Percentiles rank a stretch among this genome's conserved stretches.
Conservation (phyloP, 2,329 filamentous ascomycete species). For the Claviceps cyperi region DNA sequence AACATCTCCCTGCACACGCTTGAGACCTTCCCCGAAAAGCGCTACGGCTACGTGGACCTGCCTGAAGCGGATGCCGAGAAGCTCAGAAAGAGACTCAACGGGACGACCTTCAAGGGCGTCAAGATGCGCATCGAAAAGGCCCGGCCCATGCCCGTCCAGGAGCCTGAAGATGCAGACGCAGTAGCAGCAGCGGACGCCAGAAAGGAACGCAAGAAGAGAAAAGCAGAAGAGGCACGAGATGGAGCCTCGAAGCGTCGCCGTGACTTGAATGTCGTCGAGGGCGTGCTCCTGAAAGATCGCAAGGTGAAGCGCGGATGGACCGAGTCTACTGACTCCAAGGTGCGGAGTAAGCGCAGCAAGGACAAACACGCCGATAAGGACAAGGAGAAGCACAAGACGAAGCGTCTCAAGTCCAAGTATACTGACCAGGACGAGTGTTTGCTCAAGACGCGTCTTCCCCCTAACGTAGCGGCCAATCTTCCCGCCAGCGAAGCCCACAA, state of each 20-base stretch:
- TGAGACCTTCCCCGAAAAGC: conserved; percentile 77
- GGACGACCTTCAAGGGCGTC: conserved; percentile 65
- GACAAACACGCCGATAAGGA: conserved; percentile 32
- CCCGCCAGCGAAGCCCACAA: conserved; percentile 29
- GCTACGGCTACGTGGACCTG: conserved; percentile 81
- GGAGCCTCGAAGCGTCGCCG: conserved; percentile 35
- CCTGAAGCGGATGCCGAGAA: conserved; percentile 75
- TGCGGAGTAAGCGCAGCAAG: conserved; percentile 34
- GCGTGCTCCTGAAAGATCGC: conserved; percentile 58
- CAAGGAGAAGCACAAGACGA: conserved; percentile 40
- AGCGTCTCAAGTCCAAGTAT: conserved; percentile 58
- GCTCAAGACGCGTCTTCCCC: conserved; percentile 63
- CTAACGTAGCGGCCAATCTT: conserved; percentile 28
- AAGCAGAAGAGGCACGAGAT: conserved; percentile 7
- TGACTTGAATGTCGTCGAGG: conserved; percentile 39
- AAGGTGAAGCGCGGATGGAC: conserved; percentile 87
- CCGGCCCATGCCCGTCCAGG: conserved; percentile 17
- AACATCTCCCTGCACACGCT: conserved; percentile 81
- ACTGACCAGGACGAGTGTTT: conserved; percentile 69
- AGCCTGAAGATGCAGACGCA: not conserved
- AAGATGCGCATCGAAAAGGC: conserved; percentile 81
- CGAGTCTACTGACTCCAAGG: conserved; percentile 40
- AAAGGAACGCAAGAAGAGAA: conserved; percentile 16
- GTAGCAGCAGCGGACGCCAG: not conserved
- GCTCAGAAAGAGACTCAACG: conserved; percentile 80